Evolutionary conservation across 2,329 filamentous ascomycete genomes (phyloP).

Genomic region (Aspergillus terreus): DNA sequence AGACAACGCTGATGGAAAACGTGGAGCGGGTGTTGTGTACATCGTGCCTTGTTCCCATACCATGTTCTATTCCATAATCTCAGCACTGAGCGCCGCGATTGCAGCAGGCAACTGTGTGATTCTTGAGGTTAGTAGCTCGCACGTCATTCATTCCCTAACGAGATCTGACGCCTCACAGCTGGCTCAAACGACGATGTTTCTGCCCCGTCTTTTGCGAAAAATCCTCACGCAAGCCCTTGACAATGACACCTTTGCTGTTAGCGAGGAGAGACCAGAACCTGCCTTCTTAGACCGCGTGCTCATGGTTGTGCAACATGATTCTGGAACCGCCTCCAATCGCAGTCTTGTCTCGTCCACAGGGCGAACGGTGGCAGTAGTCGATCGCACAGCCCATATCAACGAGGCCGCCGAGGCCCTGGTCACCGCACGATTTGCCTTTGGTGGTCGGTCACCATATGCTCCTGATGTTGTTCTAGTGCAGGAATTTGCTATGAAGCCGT

Average conservation of each 20-base stretch:
- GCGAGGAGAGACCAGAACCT: slow-evolving; percentile 28
- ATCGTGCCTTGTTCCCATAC: slow-evolving; percentile 49
- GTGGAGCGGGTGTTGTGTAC: slow-evolving; percentile 34
- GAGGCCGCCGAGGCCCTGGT: slow-evolving; percentile 53
- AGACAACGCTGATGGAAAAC: slow-evolving; percentile 12
- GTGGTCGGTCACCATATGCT: slow-evolving; percentile 57
- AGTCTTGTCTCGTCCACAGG: slow-evolving; percentile 26
- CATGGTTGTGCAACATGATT: slow-evolving; percentile 13
- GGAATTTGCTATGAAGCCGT: slow-evolving; percentile 56
- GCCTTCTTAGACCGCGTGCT: slow-evolving; percentile 24
- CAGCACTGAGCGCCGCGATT: slow-evolving; percentile 45
- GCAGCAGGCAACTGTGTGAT: slow-evolving; percentile 51
- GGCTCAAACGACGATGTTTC: slow-evolving; percentile 20
- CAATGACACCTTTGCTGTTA: slow-evolving; percentile 47
- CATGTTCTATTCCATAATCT: slow-evolving; percentile 46
- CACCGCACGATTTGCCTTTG: slow-evolving; percentile 52
- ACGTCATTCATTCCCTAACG: neutral
- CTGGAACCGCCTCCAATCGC: neutral
- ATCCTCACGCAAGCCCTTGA: slow-evolving; percentile 37
- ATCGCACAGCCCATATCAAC: slow-evolving; percentile 55
- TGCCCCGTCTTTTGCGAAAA: slow-evolving; percentile 21
- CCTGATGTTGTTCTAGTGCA: slow-evolving; percentile 64
- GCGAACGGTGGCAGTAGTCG: slow-evolving; percentile 55
- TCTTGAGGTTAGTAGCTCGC: slow-evolving; percentile 39
- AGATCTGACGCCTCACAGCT: slow-evolving; percentile 12